Conservation (phyloP, 179 eudicot species). For the Vitellaria paradoxa region DNA sequence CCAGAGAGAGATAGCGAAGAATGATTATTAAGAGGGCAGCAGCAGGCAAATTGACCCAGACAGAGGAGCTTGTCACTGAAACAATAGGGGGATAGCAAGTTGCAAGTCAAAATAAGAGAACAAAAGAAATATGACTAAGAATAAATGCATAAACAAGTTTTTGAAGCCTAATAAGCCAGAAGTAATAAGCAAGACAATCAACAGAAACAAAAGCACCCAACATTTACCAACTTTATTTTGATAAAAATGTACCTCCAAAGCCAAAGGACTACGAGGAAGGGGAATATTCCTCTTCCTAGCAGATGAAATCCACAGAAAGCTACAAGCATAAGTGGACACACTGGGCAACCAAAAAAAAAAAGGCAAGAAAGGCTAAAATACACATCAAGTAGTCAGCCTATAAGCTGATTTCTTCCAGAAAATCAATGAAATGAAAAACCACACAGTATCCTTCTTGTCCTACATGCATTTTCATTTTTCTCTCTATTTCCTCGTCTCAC, state of each 20-base stretch:
- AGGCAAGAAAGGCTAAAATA: not conserved
- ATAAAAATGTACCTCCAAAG: not conserved
- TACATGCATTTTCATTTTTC: too few relatives aligned
- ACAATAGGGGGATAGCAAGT: slow-evolving; percentile 16
- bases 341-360: too few relatives aligned
- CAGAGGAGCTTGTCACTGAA: slow-evolving; percentile 96
- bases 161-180: not conserved
- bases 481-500: too few relatives aligned
- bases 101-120: slow-evolving; percentile 10
- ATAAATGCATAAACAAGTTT: not conserved
- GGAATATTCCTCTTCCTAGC: not conserved
- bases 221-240: not conserved
- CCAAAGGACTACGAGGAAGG: not conserved
- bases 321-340: not conserved
- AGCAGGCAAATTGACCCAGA: slow-evolving; percentile 86
- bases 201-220: not conserved
- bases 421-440: not conserved
- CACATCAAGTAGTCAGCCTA: not conserved
- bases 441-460: too few relatives aligned
- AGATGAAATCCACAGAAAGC: not conserved
- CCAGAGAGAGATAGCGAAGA: slow-evolving; percentile 74
- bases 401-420: not conserved
- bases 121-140: not conserved
- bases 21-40: slow-evolving; percentile 59
- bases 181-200: not conserved